A percentile compares a stretch with the other conserved stretches of the same genome.
Conservation (phyloP, 2,329 filamentous ascomycete genomes). For the Sclerotinia glacialis region DNA sequence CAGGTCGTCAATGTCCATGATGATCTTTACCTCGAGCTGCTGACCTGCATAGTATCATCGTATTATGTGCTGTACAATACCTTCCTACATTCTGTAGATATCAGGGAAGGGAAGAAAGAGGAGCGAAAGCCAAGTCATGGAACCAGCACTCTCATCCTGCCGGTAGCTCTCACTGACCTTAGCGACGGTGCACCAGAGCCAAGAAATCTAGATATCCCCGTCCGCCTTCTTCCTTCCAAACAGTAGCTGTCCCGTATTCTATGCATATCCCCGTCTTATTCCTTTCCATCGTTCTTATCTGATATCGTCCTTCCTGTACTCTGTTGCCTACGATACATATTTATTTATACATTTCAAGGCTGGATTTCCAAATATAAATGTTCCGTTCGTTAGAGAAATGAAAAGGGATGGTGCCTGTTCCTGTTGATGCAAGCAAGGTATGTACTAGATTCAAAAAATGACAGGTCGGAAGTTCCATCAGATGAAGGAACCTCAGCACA, state of each 20-base stretch:
- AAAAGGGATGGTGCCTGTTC: conserved; percentile 8
- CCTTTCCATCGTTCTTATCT: not conserved
- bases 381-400: not conserved
- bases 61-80: not conserved
- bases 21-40: conserved; percentile 10
- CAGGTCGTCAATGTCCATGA: conserved; percentile 3
- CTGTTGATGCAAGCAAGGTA: conserved; percentile 19
- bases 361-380: conserved; percentile 18
- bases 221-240: not conserved
- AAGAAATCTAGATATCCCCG: conserved; percentile 10
- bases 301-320: conserved; percentile 9
- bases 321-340: conserved; percentile 16
- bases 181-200: conserved; percentile 8
- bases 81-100: conserved; percentile 2
- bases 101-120: conserved; percentile 11
- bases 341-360: not conserved
- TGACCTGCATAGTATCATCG: conserved; percentile 1
- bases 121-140: conserved; percentile 11
- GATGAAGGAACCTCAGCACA: conserved; percentile 16
- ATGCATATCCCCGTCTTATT: conserved; percentile 5
- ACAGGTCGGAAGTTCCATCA: conserved; percentile 19
- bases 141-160: conserved; percentile 17
- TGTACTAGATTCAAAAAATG: conserved; percentile 14
- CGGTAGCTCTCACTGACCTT: conserved; percentile 7
- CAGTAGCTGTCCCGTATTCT: conserved; percentile 16